Base-by-base conservation (phyloP, 495 filamentous ascomycete species). In the Neurospora tetrasperma region DNA sequence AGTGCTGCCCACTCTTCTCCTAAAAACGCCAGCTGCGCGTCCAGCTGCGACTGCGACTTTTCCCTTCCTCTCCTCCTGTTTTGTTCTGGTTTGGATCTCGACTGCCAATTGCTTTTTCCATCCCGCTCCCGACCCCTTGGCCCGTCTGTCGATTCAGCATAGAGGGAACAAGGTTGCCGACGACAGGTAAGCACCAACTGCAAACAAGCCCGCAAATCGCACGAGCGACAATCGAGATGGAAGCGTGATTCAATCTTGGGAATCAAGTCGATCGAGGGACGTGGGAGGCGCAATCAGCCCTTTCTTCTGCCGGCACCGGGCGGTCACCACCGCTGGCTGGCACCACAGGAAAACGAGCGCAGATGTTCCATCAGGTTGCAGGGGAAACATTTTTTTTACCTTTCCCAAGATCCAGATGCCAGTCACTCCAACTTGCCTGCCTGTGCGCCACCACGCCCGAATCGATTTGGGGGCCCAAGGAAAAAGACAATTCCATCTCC, bases 351-450 rank as follows among this genome's bases (percentile, higher is more conserved):
- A 27, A 66, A 66, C 27, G 54, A 66, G 27, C 27, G 27, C 54
- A 66, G 54, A 66, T 66, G 54, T 66, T 66, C 35, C 4, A 38
- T 38, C 27, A 27, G 54, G 54, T 62, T 41, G 72, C 72, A 73
- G 69, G 73, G 71, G 73, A 75, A 77, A 46, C 73, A 59, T 76
- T 79, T 78, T 78, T 79, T 77, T 78, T 74, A 69, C 23, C 69
- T 27, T 44, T 62, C 66, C 42, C 31, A 72, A 42, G 12, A 66
- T 38, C 41, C 74, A 72, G 71, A 62, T 72, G 74, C 75, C 42
- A 66, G 20, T 40, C 38, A 54, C 62, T 18, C 42, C 43, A 59
- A 41, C 73, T 66, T 73, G 69, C 41, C 66, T 23, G 69, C 72
- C 42, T 12, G 70, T 27, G 70, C 10, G 44, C 39, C 71, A 70